Conservation (phyloP, 176 grass and related monocot species). For the Stipa capillata region DNA sequence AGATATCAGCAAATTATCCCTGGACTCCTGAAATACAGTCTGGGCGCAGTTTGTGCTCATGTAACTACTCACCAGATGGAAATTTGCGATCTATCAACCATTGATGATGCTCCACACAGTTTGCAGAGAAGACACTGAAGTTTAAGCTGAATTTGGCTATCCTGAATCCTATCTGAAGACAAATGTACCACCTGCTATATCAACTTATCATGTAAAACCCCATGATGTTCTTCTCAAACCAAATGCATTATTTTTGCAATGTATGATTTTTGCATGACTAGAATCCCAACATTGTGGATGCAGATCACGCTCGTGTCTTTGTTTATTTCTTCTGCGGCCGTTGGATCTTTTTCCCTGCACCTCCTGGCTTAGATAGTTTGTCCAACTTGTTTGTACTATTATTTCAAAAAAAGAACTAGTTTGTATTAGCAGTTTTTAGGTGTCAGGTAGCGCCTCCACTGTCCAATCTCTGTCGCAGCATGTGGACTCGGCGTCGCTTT, state of each 20-base stretch:
- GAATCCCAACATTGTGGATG: not conserved
- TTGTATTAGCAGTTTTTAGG: not conserved
- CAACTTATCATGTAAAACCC: not conserved
- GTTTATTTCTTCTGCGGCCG: not conserved
- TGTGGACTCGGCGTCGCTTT: not conserved
- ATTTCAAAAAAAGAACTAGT: too few relatives aligned
- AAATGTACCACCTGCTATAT: not conserved
- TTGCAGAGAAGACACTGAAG: not conserved
- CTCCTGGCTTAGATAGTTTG: not conserved
- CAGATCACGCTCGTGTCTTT: not conserved
- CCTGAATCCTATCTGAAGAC: not conserved
- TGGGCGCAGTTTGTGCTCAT: not conserved
- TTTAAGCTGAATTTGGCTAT: not conserved
- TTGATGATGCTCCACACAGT: not conserved
- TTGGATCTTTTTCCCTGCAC: not conserved
- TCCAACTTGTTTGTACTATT: not conserved
- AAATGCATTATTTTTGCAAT: not conserved
- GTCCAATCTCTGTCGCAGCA: not conserved
- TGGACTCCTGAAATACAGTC: not conserved
- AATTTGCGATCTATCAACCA: not conserved
- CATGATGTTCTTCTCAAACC: not conserved
- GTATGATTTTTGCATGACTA: not conserved
- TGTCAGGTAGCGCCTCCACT: too few relatives aligned
- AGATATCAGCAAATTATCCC: conserved; percentile 20
- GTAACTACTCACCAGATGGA: not conserved